phyloP scores from a whole-genome alignment of 169 alveolate species.

The Eimeria tenella region DNA sequence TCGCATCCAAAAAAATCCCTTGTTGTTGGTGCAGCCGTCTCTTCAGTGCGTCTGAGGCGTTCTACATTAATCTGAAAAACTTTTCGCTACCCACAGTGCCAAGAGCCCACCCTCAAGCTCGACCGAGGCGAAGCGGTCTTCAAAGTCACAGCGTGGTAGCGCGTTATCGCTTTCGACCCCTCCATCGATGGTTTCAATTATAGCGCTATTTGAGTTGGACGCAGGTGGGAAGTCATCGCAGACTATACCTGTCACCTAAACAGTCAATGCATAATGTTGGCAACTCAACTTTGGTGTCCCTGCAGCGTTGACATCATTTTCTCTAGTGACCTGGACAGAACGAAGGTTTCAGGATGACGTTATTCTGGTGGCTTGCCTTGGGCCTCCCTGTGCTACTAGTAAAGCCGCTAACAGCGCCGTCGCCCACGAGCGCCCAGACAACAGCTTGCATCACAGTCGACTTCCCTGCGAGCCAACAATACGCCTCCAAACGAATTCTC shows the following conservation, averaged over 20 bases:
- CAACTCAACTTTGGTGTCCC: neutral
- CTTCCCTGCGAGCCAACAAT: conserved; percentile 29
- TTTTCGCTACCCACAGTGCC: neutral
- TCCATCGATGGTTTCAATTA: neutral
- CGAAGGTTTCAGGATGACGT: neutral
- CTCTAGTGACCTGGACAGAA: neutral
- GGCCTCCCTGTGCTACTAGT: conserved; percentile 34
- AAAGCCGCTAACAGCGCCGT: conserved; percentile 30
- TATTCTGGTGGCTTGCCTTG: conserved; percentile 23
- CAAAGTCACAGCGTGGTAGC: neutral
- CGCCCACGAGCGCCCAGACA: conserved; percentile 66
- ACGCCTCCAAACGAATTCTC: too few species aligned
- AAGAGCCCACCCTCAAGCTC: conserved; percentile 50
- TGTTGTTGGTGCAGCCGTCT: too few species aligned
- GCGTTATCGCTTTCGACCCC: neutral
- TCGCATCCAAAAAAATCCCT: too few species aligned
- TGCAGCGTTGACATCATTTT: neutral
- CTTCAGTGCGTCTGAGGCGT: too few species aligned
- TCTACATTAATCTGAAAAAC: too few species aligned
- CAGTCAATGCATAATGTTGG: neutral
- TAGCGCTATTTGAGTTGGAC: neutral
- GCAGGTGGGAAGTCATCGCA: conserved; percentile 52
- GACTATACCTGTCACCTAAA: conserved; percentile 64
- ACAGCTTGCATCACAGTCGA: conserved; percentile 73
- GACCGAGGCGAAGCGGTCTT: conserved; percentile 67